phyloP scores from a whole-genome alignment of 345 rosid species.

The Populus nigra region DNA sequence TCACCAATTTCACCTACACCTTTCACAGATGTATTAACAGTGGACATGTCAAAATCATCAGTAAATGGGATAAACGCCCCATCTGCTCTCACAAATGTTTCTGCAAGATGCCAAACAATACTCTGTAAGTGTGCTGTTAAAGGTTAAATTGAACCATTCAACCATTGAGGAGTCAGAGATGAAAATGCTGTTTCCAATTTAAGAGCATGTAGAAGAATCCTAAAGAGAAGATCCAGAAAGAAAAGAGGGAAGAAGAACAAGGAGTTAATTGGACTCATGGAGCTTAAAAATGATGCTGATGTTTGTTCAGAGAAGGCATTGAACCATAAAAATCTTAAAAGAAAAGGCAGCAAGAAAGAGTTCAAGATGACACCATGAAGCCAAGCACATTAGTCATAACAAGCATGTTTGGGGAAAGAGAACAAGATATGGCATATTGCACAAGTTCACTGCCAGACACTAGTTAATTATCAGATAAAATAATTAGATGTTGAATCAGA shows the following conservation, averaged over 20 bases:
- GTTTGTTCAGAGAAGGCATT: background rate
- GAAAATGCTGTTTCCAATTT: background rate
- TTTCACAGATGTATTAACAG: slow-evolving; percentile 69
- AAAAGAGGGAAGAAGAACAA: background rate
- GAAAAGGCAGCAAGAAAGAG: background rate
- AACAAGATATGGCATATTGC: too few species aligned
- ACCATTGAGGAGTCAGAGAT: too few species aligned
- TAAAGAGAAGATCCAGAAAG: background rate
- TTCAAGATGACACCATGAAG: too few species aligned
- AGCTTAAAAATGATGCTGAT: background rate
- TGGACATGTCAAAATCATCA: slow-evolving; percentile 73
- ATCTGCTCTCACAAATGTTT: slow-evolving; percentile 96
- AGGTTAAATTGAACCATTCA: background rate
- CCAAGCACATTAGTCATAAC: too few species aligned
- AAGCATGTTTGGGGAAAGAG: too few species aligned
- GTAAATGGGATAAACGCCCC: slow-evolving; percentile 96
- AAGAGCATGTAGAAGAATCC: background rate
- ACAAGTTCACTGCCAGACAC: too few species aligned
- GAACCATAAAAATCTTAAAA: background rate
- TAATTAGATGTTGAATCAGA: too few species aligned
- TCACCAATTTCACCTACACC: slow-evolving; percentile 85
- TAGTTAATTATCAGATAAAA: too few species aligned
- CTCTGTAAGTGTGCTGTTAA: slow-evolving; percentile 15
- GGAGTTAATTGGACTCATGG: background rate
- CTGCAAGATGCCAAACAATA: slow-evolving; percentile 41